A percentile compares a stretch with the other conserved stretches of the same genome.
Conservation (phyloP, 2,329 filamentous ascomycete species). For the Verticillium nubilum region DNA sequence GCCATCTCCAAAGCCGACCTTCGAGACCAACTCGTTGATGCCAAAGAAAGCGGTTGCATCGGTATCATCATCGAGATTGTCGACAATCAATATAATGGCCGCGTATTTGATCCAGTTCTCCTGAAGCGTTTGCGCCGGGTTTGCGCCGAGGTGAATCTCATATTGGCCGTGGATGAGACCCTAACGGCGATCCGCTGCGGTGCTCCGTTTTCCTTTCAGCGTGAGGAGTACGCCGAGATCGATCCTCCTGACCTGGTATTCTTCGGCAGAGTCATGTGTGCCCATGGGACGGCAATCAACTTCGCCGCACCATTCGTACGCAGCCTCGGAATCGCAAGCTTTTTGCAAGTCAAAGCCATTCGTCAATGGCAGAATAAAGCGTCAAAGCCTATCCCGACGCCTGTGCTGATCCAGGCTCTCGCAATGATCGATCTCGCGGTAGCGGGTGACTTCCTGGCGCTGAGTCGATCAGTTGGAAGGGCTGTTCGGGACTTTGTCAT, state of each 20-base stretch:
- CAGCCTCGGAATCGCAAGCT: neutral
- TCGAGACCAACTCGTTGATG: constrained; percentile 11
- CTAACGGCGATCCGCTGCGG: constrained; percentile 18
- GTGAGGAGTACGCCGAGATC: constrained; percentile 13
- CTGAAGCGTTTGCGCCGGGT: constrained; percentile 9
- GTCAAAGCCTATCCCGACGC: constrained; percentile 3
- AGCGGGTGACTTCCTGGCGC: constrained; percentile 3
- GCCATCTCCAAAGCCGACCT: constrained; percentile 11
- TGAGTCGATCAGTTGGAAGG: constrained; percentile 6
- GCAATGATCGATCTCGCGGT: constrained; percentile 2
- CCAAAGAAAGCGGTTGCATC: constrained; percentile 15
- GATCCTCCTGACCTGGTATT: constrained; percentile 16
- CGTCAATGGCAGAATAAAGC: constrained; percentile 5
- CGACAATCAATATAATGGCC: constrained; percentile 16
- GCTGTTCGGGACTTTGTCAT: constrained; percentile 4
- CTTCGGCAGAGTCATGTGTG: constrained; percentile 13
- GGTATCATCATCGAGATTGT: constrained; percentile 17
- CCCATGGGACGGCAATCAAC: constrained; percentile 2
- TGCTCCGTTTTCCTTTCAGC: constrained; percentile 20
- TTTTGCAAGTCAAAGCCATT: neutral
- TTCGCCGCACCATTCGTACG: constrained; percentile 5
- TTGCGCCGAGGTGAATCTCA: constrained; percentile 12
- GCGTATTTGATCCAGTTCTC: constrained; percentile 11
- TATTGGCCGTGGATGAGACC: constrained; percentile 17
- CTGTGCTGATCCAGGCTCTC: constrained; percentile 5